Percentiles rank a stretch among this genome's conserved stretches.
phyloP scores from a whole-genome alignment of 1,284 basidiomycete genomes.

The Ustilago cynodontis region DNA sequence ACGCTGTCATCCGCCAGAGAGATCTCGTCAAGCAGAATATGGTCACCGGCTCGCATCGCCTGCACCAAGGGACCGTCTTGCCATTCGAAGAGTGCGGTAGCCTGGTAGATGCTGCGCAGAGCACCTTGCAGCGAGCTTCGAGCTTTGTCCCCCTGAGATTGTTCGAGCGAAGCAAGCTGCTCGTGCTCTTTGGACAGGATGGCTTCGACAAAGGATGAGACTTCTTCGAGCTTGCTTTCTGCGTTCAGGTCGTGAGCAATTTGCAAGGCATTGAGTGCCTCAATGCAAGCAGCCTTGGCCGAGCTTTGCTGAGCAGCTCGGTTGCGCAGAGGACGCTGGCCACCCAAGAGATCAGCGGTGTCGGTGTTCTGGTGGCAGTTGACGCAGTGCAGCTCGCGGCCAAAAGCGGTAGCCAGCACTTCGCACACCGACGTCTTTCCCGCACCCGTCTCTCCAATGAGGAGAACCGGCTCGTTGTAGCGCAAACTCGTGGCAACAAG shows the following conservation, averaged over 20 bases:
- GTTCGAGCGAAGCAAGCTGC: conserved; percentile 12
- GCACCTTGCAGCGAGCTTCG: conserved; percentile 70
- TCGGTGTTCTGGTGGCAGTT: conserved; percentile 99
- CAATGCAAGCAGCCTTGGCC: conserved; percentile 65
- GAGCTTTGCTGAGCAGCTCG: conserved; percentile 72
- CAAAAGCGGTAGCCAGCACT: conserved; percentile 80
- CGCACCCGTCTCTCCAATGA: conserved; percentile 98
- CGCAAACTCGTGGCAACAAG: conserved; percentile 85
- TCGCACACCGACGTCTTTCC: conserved; percentile 99
- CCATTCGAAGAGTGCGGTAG: conserved; percentile 92
- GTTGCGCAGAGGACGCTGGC: conserved; percentile 91
- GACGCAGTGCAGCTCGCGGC: conserved; percentile 79
- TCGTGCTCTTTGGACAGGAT: conserved; percentile 25
- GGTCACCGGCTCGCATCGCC: conserved; percentile 87
- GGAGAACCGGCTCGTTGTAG: conserved; percentile 92
- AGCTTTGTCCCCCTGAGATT: conserved; percentile 13
- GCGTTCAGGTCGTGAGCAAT: conserved; percentile 25
- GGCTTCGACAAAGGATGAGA: conserved; percentile 34
- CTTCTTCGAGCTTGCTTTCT: conserved; percentile 40
- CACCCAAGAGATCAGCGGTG: conserved; percentile 95
- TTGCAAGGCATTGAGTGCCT: conserved; percentile 48
- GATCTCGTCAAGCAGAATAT: conserved; percentile 95
- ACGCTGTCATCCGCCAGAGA: conserved; percentile 98
- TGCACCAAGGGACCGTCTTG: conserved; percentile 92
- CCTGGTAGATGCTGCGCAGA: conserved; percentile 72